Evolutionary conservation across 2,329 filamentous ascomycete species (phyloP).

Genomic region (Thermochaetoides dissita): DNA sequence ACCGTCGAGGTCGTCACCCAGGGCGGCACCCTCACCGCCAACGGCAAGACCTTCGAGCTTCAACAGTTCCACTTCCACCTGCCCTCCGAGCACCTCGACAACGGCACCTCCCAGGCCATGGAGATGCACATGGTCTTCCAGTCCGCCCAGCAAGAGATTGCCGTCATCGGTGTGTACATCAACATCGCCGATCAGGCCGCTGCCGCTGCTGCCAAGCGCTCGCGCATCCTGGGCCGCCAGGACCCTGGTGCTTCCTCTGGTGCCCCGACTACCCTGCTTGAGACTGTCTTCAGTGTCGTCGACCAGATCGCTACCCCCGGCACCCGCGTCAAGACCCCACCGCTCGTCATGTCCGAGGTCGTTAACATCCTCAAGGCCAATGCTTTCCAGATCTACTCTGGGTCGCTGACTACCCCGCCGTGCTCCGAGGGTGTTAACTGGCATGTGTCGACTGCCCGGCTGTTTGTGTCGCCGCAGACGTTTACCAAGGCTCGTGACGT

Average conservation of each 20-base stretch:
- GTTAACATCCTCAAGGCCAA: constrained; percentile 23
- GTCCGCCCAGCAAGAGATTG: constrained; percentile 25
- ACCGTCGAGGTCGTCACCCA: constrained; percentile 40
- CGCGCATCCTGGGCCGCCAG: constrained; percentile 6
- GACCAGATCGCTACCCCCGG: constrained; percentile 29
- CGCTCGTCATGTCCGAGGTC: constrained; percentile 30
- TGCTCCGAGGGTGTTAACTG: constrained; percentile 34
- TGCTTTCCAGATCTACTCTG: constrained; percentile 29
- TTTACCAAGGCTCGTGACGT: constrained; percentile 27
- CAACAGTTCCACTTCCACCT: constrained; percentile 38
- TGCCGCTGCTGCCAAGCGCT: constrained; percentile 8
- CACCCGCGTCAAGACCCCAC: constrained; percentile 24
- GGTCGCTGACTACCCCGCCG: constrained; percentile 36
- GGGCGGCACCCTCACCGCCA: constrained; percentile 23
- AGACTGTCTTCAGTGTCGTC: constrained; percentile 31
- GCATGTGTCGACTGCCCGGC: constrained; percentile 31
- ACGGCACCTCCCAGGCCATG: constrained; percentile 32
- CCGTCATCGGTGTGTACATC: constrained; percentile 31
- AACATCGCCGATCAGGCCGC: constrained; percentile 21
- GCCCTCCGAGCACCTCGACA: constrained; percentile 33
- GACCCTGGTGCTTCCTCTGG: constrained; percentile 14
- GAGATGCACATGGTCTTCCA: constrained; percentile 49
- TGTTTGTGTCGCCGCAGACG: constrained; percentile 24
- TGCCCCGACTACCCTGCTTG: constrained; percentile 27
- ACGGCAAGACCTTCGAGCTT: constrained; percentile 24